Conservation (phyloP, 805 yeast genomes). For the Blastobotrys parvus region DNA sequence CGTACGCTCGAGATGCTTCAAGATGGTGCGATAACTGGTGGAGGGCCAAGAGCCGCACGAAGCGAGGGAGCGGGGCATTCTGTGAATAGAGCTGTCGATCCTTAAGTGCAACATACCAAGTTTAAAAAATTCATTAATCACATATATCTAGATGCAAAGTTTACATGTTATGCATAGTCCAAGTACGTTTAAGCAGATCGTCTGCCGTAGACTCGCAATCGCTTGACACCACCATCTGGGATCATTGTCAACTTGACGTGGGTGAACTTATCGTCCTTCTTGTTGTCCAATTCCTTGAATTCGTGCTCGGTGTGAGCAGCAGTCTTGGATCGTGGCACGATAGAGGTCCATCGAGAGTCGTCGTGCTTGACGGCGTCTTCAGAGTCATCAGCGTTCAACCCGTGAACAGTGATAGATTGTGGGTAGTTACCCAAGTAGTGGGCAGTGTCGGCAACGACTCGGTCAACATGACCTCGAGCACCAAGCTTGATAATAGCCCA, state of each 20-base stretch:
- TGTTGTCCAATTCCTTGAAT: slow-evolving; percentile 27
- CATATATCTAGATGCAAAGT: no score
- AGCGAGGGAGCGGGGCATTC: no score
- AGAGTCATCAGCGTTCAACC: slow-evolving; percentile 32
- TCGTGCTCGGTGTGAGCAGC: slow-evolving; percentile 78
- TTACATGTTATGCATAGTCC: no score
- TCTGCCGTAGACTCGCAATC: slow-evolving; percentile 72
- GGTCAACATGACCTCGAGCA: slow-evolving; percentile 44
- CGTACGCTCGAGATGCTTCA: no score
- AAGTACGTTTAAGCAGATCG: slow-evolving; percentile 7
- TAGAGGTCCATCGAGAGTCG: slow-evolving; percentile 47
- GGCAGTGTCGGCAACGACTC: slow-evolving; percentile 79
- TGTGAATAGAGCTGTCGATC: no score
- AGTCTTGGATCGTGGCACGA: slow-evolving; percentile 66
- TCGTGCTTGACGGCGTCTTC: slow-evolving; percentile 34
- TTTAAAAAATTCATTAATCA: no score
- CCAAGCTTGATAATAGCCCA: slow-evolving; percentile 87
- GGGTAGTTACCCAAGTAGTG: slow-evolving; percentile 95
- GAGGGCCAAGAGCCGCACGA: no score
- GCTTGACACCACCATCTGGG: slow-evolving; percentile 96
- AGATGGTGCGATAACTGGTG: no score
- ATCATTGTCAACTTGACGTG: slow-evolving; percentile 77
- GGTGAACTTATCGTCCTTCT: slow-evolving; percentile 34
- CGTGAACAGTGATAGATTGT: slow-evolving; percentile 66
- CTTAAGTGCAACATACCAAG: no score